Evolutionary conservation across 164 flowering plant genomes (phyloP).

Genomic region (Magnolia sinica): DNA sequence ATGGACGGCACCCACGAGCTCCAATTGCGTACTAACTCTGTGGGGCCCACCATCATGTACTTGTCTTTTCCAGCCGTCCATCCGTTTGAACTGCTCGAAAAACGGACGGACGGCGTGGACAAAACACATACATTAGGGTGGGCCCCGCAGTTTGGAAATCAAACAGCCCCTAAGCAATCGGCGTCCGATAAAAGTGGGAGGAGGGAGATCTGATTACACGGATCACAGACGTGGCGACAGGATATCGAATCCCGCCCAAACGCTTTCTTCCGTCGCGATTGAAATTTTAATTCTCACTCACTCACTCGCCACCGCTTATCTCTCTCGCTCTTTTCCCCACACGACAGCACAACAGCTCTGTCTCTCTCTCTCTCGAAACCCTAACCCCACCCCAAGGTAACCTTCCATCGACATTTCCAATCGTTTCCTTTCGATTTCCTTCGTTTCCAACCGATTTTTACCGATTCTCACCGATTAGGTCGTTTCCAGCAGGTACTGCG

Average conservation of each 20-base stretch:
- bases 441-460: conserved; percentile 6
- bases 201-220: conserved; percentile 6
- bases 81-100: too few relatives aligned
- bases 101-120: too few relatives aligned
- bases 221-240: conserved; percentile 33
- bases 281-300: conserved; percentile 14
- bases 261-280: conserved; percentile 8
- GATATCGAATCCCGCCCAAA: conserved; percentile 38
- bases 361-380: neutral
- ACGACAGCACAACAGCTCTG: neutral
- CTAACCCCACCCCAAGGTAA: conserved; percentile 29
- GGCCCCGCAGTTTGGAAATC: neutral
- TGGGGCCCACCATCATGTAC: too few relatives aligned
- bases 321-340: conserved; percentile 6
- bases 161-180: neutral
- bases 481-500: conserved; percentile 28
- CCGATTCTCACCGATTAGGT: conserved; percentile 20
- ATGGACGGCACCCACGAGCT: too few relatives aligned
- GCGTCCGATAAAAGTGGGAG: too few relatives aligned
- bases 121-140: too few relatives aligned
- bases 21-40: too few relatives aligned
- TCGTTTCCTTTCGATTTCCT: neutral
- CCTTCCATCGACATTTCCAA: neutral
- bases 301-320: conserved; percentile 10
- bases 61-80: too few relatives aligned